phyloP scores from a whole-genome alignment of 345 rosid species.

The Physaria fendleri region DNA sequence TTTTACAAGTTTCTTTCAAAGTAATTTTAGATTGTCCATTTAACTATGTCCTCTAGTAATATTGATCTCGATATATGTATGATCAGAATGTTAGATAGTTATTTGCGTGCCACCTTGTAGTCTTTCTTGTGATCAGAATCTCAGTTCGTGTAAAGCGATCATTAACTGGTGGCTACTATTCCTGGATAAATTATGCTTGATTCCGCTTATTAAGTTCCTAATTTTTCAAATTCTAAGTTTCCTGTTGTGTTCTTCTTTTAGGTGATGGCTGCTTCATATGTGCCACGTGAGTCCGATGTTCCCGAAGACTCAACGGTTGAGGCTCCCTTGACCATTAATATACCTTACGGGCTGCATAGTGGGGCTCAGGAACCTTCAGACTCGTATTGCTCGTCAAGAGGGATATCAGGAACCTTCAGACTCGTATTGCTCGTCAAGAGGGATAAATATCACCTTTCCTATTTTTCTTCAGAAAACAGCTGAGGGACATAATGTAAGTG shows the following conservation, averaged over 20 bases:
- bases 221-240: conserved; percentile 4
- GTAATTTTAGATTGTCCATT: background rate
- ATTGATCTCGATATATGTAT: conserved; percentile 1
- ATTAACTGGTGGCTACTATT: background rate
- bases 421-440: conserved; percentile 39
- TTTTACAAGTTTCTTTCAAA: background rate
- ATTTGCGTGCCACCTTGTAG: background rate
- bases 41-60: background rate
- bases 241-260: conserved; percentile 24
- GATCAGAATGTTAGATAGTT: background rate
- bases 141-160: background rate
- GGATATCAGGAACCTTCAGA: conserved; percentile 51
- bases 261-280: conserved; percentile 84
- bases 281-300: conserved; percentile 50
- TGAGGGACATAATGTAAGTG: conserved; percentile 47
- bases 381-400: conserved; percentile 39
- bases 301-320: conserved; percentile 53
- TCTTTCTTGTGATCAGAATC: background rate
- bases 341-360: conserved; percentile 50
- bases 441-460: conserved; percentile 71
- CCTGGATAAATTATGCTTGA: background rate
- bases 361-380: conserved; percentile 44
- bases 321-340: conserved; percentile 84
- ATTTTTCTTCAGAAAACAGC: conserved; percentile 67
- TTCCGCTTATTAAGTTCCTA: background rate